These are phyloP conservation scores for Candida odintsovae DNA, from an alignment of 805 yeast genomes.

Conservation along the genomic window DNA sequence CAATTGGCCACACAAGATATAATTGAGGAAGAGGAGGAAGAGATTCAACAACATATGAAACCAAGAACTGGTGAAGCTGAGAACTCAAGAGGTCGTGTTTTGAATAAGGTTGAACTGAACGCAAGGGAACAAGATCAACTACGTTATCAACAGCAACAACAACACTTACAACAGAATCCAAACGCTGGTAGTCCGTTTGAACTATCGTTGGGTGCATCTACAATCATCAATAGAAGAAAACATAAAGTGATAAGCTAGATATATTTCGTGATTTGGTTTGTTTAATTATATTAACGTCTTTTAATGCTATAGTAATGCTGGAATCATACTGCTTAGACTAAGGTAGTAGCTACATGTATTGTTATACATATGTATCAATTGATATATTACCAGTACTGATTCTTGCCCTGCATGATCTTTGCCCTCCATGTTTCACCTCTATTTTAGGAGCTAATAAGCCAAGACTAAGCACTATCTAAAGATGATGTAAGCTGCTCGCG, in stretches of 20 bases:
- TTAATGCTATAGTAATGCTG: not conserved
- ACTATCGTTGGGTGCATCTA: conserved; percentile 30
- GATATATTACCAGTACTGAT: too few relatives aligned
- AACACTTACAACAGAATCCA: conserved; percentile 8
- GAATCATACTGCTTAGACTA: too few relatives aligned
- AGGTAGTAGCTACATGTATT: too few relatives aligned
- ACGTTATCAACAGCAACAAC: conserved; percentile 8
- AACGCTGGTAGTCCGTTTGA: conserved; percentile 26
- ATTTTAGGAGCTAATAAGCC: too few relatives aligned
- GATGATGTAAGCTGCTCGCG: too few relatives aligned
- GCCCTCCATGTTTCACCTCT: too few relatives aligned
- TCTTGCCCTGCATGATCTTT: too few relatives aligned
- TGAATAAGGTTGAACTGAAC: conserved; percentile 12
- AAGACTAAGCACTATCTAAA: too few relatives aligned
- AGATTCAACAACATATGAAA: conserved; percentile 3
- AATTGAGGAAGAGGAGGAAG: conserved; percentile 24
- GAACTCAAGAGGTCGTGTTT: conserved; percentile 14
- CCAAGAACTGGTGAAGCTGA: conserved; percentile 14
- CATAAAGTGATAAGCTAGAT: conserved; percentile 17
- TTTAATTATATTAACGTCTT: not conserved
- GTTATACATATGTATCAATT: too few relatives aligned
- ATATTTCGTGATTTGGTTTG: not conserved
- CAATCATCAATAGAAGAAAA: conserved; percentile 36
- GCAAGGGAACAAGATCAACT: conserved; percentile 4
- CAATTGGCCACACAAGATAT: conserved; percentile 6